Evolutionary conservation across 805 yeast genomes (phyloP), one percentile per base, ranked within the genome.

Genomic region (Danielia oregonensis): DNA sequence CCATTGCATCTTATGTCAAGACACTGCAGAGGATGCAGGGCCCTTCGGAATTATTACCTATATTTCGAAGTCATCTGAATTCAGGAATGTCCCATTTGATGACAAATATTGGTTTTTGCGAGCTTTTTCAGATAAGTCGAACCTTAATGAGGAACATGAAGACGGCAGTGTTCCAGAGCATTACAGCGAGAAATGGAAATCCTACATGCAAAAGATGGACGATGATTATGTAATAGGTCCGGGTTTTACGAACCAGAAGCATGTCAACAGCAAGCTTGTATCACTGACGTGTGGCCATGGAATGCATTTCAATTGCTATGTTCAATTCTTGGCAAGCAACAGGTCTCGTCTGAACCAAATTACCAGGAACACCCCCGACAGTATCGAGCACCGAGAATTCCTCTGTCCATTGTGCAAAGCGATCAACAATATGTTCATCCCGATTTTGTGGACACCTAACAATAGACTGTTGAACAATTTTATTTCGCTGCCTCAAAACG

Each of bases 321-420:
- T 76, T 34, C 78, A 78, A 38, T 85, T 78, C 50, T 57, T 82
- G 50, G 65, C 68, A 21, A 72, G 80, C n/a, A 68, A 72, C 27
- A 64, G 75, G 33, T 59, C 69, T 5, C 70, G 81, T 11, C 78
- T 74, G 46, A 76, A 72, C 12, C 95, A 87, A 51, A 76, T 88
- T 22, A 85, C 95, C 0, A 70, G 95, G 52, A 86, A 89, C 32
- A 68, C 80, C 4, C 95, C 96, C 0, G 95, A 83, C 43, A 78
- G 84, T 42, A 60, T 70, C 9, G 79, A 78, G 18, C 76, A 76
- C 37, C 76, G 78, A 6, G 95, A 89, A 49, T 82, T 86, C 45
- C 61, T 86, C 17, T 91, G 98, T 52, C 97, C 97, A 0, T 70
- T 91, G 24, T 91, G 98, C 65, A 87, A 87, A 40, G 82, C 95